Conservation (phyloP, 2,329 filamentous ascomycete species). For the Beauveria medogensis region DNA sequence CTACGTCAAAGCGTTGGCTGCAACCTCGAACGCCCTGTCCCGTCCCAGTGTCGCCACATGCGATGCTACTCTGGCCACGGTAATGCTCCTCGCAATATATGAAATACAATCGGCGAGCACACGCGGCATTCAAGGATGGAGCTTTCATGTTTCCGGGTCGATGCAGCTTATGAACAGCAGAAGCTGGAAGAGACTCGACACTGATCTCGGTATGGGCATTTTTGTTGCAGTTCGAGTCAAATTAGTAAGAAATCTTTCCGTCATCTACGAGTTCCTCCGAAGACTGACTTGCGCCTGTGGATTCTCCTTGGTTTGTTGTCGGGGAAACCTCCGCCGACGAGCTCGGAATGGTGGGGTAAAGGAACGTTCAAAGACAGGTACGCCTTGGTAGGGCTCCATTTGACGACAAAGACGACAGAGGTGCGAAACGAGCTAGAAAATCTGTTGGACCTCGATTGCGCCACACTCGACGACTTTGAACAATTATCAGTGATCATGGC, state of each 20-base stretch:
- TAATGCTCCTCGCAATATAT: neutral
- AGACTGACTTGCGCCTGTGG: neutral
- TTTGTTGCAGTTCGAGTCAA: conserved; percentile 2
- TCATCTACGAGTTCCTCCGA: neutral
- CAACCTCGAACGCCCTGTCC: neutral
- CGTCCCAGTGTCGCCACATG: conserved; percentile 1
- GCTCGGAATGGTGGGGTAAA: neutral
- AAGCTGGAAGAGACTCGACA: conserved; percentile 2
- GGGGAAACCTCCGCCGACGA: neutral
- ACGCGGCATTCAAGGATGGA: neutral
- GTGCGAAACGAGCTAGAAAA: neutral
- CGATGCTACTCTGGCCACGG: neutral
- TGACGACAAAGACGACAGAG: neutral
- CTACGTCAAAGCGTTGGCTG: conserved; percentile 1
- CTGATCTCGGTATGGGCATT: neutral
- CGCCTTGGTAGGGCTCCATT: neutral
- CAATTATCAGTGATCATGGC: neutral
- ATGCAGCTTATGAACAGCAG: conserved; percentile 6
- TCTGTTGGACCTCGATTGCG: neutral
- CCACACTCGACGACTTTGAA: neutral
- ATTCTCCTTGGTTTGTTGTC: neutral
- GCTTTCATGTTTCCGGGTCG: neutral
- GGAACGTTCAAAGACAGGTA: conserved; percentile 5
- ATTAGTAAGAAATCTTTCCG: neutral
- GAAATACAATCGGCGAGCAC: neutral